Evolutionary conservation across 148 eudicot species (phyloP), one percentile per base, ranked within the genome.

Genomic region (Nepenthes mirabilis): DNA sequence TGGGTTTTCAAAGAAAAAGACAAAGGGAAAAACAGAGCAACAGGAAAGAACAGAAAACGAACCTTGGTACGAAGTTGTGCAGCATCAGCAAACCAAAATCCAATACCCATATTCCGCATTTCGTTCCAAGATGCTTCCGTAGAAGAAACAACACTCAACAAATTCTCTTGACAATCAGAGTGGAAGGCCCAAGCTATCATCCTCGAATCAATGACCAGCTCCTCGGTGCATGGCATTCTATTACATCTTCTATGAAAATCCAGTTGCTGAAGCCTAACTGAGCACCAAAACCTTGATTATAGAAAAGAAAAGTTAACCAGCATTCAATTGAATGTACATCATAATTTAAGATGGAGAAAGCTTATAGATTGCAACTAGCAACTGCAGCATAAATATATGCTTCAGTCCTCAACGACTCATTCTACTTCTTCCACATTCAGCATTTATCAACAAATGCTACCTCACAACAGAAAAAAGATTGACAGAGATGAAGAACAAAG

Each of bases 81-180:
- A 36, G 75, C 72, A 81, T 84, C 81, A n/a, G 84, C 76, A 74
- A 82, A 86, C 99, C 99, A 94, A 75, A 75, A 86, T 64, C 99
- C 99, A 63, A 82, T 59, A 33, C 99, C 99, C 47, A 84, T 61
- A 56, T 73, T 87, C 65, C 84, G 88, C 89, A 94, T 94, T 54
- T 89, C 99, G 67, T 74, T 74, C 99, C 99, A 94, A 71, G 87
- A 82, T 70, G 97, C 81, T 67, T 89, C 97, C 52, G 64, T 58
- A 43, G 85, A 71, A 59, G 89, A 68, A 73, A 94, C 61, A 61
- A 87, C 74, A 73, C 58, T 68, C 60, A 80, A 82, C 80, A 94
- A 76, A 78, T 81, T 84, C 43, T 76, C 91, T 81, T 84, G 97
- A 73, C 97, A 94, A 74, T 89, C 99, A 66, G 99, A 89, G 72